Evolutionary conservation across 441 rosid species (phyloP).

Genomic region (Eruca vesicaria): DNA sequence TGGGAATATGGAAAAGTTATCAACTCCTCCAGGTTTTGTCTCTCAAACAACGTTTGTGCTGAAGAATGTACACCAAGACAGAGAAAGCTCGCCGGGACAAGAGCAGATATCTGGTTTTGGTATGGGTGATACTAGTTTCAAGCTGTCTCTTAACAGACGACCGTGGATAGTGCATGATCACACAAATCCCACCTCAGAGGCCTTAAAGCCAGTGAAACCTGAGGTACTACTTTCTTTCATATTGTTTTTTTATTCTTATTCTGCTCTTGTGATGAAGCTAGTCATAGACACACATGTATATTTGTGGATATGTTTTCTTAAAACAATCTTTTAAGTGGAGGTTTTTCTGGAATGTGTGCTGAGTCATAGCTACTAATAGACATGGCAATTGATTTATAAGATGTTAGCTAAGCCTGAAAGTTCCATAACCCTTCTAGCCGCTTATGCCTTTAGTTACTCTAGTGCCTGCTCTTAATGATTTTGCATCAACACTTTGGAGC

Average conservation of each 20-base stretch:
- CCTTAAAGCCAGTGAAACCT: slow-evolving; percentile 12
- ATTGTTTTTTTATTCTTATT: not conserved
- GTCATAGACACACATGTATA: not conserved
- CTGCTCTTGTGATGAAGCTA: not conserved
- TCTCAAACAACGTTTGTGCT: slow-evolving; percentile 34
- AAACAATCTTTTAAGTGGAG: not conserved
- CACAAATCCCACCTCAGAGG: slow-evolving; percentile 19
- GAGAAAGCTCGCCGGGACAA: slow-evolving; percentile 26
- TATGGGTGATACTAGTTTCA: slow-evolving; percentile 33
- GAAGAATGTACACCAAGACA: slow-evolving; percentile 36
- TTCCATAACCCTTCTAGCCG: not conserved
- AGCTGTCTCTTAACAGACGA: slow-evolving; percentile 33
- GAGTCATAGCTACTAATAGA: not conserved
- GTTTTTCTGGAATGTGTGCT: not conserved
- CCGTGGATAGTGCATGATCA: slow-evolving; percentile 55
- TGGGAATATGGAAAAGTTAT: slow-evolving; percentile 12
- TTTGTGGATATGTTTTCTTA: not conserved
- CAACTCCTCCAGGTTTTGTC: slow-evolving; percentile 30
- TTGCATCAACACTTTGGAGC: not conserved
- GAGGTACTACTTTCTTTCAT: slow-evolving; percentile 24
- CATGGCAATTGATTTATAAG: not conserved
- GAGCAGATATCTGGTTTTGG: slow-evolving; percentile 24
- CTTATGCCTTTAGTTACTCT: not conserved
- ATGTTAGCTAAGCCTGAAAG: not conserved
- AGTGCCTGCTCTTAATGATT: not conserved